Evolutionary conservation across 2,329 filamentous ascomycete genomes (phyloP).

Genomic region (Blumeria graminis): DNA sequence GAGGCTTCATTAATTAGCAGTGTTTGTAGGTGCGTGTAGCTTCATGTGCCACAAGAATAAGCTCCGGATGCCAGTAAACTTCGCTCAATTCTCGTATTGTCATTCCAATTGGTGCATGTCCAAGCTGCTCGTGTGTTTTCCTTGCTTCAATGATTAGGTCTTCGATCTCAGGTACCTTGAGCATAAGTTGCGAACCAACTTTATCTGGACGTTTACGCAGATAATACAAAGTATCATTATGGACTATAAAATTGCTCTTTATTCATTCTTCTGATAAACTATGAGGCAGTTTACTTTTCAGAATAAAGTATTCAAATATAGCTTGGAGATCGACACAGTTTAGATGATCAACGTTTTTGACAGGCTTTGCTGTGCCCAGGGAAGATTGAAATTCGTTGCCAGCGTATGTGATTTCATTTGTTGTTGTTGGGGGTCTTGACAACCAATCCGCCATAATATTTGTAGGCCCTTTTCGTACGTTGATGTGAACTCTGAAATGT

Average conservation of each 20-base stretch:
- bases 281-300: background rate
- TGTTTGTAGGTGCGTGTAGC: background rate
- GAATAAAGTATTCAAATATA: background rate
- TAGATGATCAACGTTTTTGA: background rate
- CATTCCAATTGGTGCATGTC: background rate
- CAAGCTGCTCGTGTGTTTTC: background rate
- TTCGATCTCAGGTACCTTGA: conserved; percentile 1
- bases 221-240: conserved; percentile 1
- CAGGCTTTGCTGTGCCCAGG: background rate
- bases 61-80: background rate
- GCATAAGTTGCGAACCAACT: background rate
- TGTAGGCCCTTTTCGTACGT: background rate
- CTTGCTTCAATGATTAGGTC: conserved; percentile 1
- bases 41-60: background rate
- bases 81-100: background rate
- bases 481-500: background rate
- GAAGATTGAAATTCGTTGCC: background rate
- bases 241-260: conserved; percentile 1
- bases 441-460: conserved; percentile 1
- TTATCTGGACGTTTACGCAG: background rate
- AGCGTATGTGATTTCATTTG: background rate
- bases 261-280: background rate
- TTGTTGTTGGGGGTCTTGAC: background rate
- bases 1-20: background rate
- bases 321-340: background rate